Base-by-base conservation (phyloP, 371 early-diverging fungal species). In the Furculomyces boomerangus region DNA sequence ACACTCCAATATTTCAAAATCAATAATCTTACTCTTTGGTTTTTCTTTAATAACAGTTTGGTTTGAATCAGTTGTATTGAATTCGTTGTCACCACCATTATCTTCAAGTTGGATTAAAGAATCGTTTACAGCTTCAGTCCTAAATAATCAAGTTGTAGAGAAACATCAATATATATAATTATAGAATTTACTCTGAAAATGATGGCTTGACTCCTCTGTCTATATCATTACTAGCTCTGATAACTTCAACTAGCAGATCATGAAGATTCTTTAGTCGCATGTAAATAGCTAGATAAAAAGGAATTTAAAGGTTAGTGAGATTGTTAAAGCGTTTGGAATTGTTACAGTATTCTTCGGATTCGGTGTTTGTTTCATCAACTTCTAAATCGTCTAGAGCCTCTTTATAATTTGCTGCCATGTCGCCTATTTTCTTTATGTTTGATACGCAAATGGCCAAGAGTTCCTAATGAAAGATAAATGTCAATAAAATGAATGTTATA, bases 351-450 rank as follows among this genome's bases (percentile, higher is more conserved):
- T 37, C 20, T 26, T 55, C 45, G 13, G 5, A 41, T 7, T 56
- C 56, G 3, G 26, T 25, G 10, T 43, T 10, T 5, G 43, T 16
- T 1, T 51, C 56, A 26, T 50, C 57, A 49, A 41, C 45, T 16
- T 24, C 53, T 24, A 27, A 3, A 18, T 37, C 47, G 1, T 79
- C 65, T 20, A 79, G 77, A 22, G 72, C 78, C 13, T 84, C 79
- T 16, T 81, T 79, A 32, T 71, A 74, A 35, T 79, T 73, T 26
- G 62, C 63, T 20, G 91, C 71, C 55, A 87, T 65, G 39, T 73
- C 77, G 53, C 86, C 83, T 30, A 89, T 77, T 62, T 84, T 78
- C 37, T 75, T 71, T 49, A 83, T 80, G 0, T 76, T 69, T 0
- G 72, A 57, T 39, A 71, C 53, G 71, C 76, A 59, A 62, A 69